Base-by-base conservation (phyloP, 495 filamentous ascomycete genomes). In the Apodospora peruviana region DNA sequence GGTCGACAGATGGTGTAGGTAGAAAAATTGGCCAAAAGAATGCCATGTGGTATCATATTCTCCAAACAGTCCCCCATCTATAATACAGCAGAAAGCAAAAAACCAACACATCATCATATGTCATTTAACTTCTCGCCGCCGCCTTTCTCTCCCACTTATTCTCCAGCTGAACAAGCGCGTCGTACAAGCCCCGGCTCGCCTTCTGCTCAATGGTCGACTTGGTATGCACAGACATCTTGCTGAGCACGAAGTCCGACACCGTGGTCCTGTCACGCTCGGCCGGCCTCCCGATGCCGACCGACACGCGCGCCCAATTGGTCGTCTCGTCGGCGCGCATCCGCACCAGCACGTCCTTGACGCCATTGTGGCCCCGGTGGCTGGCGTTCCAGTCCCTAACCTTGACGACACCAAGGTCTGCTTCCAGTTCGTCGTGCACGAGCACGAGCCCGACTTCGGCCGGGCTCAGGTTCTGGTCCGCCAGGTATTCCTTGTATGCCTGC, bases 381-480 rank as follows among this genome's bases (percentile, higher is more conserved):
- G 65, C 61, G 65, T 83, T 40, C 78, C 79, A 70, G 37, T 55
- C 40, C 61, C 72, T 55, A 65, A 81, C 34, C 35, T 72, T 84
- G 4, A 94, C 70, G 32, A 74, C 77, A 1, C 88, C 88, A 10
- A 88, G 55, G 20, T 73, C 67, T 38, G 75, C 73, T 60, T 95
- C 89, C 8, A 95, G 66, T 59, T 95, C 90, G 58, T 95, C 90
- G 66, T 95, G 88, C 22, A 95, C 68, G 2, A 95, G 67, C 2
- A 94, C 79, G 14, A 95, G 67, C 0, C 62, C 63, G 0, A 78
- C 56, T 20, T 77, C 69, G 0, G 48, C 27, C 5, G 70, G 53
- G 0, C 52, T 36, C 27, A 63, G 65, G 16, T 54, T 39, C 18
- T 65, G 38, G 18, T 49, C 57, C 21, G 22, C 20, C 44, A 78